Base-by-base conservation (phyloP, 1,139 yeast genomes). In the Pichia sp. region DNA sequence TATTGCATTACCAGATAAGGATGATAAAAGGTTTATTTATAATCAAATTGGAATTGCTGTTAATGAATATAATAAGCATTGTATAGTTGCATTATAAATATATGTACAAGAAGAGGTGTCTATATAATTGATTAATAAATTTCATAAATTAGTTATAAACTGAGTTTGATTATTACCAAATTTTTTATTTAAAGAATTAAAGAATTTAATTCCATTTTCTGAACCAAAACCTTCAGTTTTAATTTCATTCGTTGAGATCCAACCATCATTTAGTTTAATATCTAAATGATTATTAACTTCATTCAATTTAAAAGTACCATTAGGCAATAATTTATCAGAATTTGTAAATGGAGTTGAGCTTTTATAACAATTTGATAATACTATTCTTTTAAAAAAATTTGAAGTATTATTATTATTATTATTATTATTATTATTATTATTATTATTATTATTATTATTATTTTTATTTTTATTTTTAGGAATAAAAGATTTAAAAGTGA, bases 21-120 rank as follows among this genome's bases (percentile, higher is more conserved):
- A 74, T 7, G 80, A 82, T 49, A 72, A 92, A 54, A 70, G 71
- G 48, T 82, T 77, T 63, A 65, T 92, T 51, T 89, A 87, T 68
- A 75, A 71, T 52, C 78, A 77, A 57, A 86, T 92, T 55, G 84
- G 82, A 6, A 66, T 83, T 49, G 97, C 97, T 1, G 97, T 87
- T 12, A 74, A 73, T 31, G 87, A 82, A 55, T 87, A 73, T 65
- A 89, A 89, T 61, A 80, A 80, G 66, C 52, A 51, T n/a, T 58
- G 62, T 45, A 54, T 58, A 42, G 57, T 58, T 46, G 54, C 56
- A 22, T 40, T 47, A 33, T 50, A 38, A 35, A n/a, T 12, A n/a
- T 38, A 25, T 25, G 10, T 25, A 20, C 20, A n/a, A n/a, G n/a
- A 7, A 12, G 6, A 10, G 10, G 23, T 20, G 33, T 31, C 3